These are phyloP conservation scores for Lavandula angustifolia DNA, from an alignment of 257 asterid species.

Conservation along the genomic window DNA sequence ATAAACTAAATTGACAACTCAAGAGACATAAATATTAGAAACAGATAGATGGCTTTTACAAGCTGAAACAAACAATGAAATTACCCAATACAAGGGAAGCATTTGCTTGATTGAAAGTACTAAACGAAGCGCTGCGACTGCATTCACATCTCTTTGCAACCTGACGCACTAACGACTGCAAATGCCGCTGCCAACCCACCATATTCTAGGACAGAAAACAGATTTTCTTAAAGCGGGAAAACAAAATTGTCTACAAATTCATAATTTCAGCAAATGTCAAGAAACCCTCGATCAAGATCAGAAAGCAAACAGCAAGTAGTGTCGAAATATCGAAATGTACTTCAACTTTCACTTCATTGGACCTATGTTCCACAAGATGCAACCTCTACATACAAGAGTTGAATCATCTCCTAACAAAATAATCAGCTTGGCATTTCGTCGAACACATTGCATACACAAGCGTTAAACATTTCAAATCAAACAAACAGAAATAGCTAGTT, in stretches of 20 bases:
- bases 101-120: constrained; percentile 47
- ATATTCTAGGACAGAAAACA: background rate
- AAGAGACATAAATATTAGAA: background rate
- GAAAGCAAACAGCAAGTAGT: no score
- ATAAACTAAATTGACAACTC: background rate
- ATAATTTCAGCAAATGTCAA: no score
- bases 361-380: no score
- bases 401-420: background rate
- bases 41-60: background rate
- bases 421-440: background rate
- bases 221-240: background rate
- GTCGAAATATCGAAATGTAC: no score
- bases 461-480: background rate
- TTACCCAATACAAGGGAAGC: constrained; percentile 54
- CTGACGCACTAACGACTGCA: constrained; percentile 41
- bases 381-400: no score
- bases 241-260: background rate
- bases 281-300: no score
- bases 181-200: constrained; percentile 18
- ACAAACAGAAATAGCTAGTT: background rate
- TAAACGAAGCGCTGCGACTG: constrained; percentile 35
- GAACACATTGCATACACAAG: background rate
- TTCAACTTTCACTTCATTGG: no score
- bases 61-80: background rate
- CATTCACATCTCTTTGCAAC: constrained; percentile 52